Evolutionary conservation across 768 basidiomycete genomes (phyloP).

Genomic region (Floccularia luteovirens): DNA sequence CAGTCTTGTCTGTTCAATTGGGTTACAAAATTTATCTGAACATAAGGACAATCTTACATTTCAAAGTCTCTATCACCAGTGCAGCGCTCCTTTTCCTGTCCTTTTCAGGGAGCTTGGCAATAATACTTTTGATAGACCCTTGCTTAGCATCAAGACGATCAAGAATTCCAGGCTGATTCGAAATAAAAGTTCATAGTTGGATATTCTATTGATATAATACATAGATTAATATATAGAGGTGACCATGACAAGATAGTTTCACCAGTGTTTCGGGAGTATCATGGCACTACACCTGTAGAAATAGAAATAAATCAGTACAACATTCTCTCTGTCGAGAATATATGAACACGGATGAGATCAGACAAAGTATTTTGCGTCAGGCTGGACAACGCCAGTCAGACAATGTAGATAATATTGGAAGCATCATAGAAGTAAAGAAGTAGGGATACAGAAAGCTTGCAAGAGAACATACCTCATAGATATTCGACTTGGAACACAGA

Average conservation of each 20-base stretch:
- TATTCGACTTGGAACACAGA: no score
- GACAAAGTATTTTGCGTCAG: no score
- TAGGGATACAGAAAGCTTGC: slow-evolving; percentile 2
- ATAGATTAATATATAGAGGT: slow-evolving; percentile 5
- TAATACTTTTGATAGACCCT: slow-evolving; percentile 86
- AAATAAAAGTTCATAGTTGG: slow-evolving; percentile 97
- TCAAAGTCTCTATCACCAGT: slow-evolving; percentile 90
- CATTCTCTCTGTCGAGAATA: no score
- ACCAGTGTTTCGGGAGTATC: no score
- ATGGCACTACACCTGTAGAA: no score
- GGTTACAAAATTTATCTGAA: not conserved
- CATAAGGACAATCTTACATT: slow-evolving; percentile 54
- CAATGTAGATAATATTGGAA: slow-evolving; percentile 84
- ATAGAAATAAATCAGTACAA: no score
- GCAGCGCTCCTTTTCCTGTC: slow-evolving; percentile 74
- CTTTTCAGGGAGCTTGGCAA: slow-evolving; percentile 67
- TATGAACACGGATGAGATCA: no score
- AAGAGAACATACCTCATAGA: slow-evolving; percentile 13
- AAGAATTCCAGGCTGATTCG: slow-evolving; percentile 73
- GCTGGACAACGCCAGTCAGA: no score
- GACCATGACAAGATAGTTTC: slow-evolving; percentile 3
- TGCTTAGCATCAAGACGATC: slow-evolving; percentile 84
- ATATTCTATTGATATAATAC: slow-evolving; percentile 23
- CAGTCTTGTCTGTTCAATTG: slow-evolving; percentile 57
- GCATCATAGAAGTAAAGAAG: slow-evolving; percentile 54